Evolutionary conservation across 1,284 basidiomycete species (phyloP), one percentile per base, ranked within the genome.

Genomic region (Cryptococcus jaspeensis): DNA sequence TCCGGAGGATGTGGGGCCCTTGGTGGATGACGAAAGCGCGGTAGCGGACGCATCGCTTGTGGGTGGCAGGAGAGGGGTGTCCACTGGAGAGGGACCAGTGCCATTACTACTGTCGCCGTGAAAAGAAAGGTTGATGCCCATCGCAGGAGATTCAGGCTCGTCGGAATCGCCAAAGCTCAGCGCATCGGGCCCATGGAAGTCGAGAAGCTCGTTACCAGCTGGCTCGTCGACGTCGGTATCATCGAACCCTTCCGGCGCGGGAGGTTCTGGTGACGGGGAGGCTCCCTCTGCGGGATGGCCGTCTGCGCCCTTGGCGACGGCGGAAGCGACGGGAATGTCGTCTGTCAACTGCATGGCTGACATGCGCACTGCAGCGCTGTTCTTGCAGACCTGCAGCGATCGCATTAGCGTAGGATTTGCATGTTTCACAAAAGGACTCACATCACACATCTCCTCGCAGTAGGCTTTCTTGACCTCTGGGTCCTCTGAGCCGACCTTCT

Each of bases 401-500:
- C 22, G 42, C 38, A n/a, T 47, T 32, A 43, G n/a, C n/a, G 28
- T 4, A 9, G 4, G 28, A 32, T 32, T 32, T 32, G 9, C 28
- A 22, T 28, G 32, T n/a, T 12, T 20, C 8, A n/a, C 5, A 4
- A 38, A 18, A 22, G 16, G 7, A 80, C 86, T 52, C 66, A 91
- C 90, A 75, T 93, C 90, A 66, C 90, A 94, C 88, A 92, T 91
- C 40, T 80, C 79, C 56, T 87, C 75, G 66, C 91, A 94, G 63
- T 89, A 86, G 3, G 72, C 69, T 56, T 81, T 81, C 50, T 82
- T 72, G 5, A 81, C 63, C 6, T 79, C 79, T 2, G 78, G 61
- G 60, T 88, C 80, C 5, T 70, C 74, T 3, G 78, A 70, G 62
- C 88, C 82, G 42, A 91, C 84, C 2, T 73, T 68, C 72, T 93